Base-by-base conservation (phyloP, 768 basidiomycete genomes). In the Mycena vulgaris region DNA sequence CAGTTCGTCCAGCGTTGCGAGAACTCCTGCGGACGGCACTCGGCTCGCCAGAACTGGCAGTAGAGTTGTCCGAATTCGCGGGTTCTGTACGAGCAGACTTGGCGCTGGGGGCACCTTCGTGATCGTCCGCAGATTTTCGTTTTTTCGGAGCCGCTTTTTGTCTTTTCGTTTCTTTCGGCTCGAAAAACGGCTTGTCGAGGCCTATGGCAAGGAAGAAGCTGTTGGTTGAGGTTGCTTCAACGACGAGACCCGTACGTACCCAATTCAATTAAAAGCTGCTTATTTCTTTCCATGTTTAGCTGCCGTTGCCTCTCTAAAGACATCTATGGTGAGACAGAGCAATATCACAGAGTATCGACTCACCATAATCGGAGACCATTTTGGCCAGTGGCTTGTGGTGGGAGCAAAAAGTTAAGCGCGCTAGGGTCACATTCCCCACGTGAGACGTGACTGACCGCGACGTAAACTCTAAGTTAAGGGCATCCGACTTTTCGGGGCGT, bases 1-100 rank as follows among this genome's bases (percentile, higher is more conserved):
- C 77, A 17, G 75, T 79, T 73, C 89, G 92, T 1, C 89, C 90
- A 5, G 85, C 82, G 70, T 90, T 90, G 57, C 94, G 86, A 49
- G 87, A 81, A 76, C 94, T 95, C 59, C 95, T 84, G n/a, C 94
- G 88, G 62, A 85, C 74, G 13, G 48, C 7, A 6, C 62, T 23
- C 9, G 58, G 10, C 9, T 45, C 55, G 14, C 83, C 83, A 25
- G 47, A 1, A 27, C 47, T 48, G 19, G 5, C 17, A 19, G 21
- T 9, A 8, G 74, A 65, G 37, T 74, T 72, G 0, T 72, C 31
- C 28, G 72, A 69, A 16, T 74, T 63, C 19, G 58, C 68, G 5
- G 74, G 70, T 16, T 81, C 79, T n/a, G 76, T 75, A 59, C 84
- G 82, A 37, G 76, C 71, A 10, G 76, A 77, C 74, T 83, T 85